Conservation (phyloP, 139 green algal species). For the Medakamo hakoo region DNA sequence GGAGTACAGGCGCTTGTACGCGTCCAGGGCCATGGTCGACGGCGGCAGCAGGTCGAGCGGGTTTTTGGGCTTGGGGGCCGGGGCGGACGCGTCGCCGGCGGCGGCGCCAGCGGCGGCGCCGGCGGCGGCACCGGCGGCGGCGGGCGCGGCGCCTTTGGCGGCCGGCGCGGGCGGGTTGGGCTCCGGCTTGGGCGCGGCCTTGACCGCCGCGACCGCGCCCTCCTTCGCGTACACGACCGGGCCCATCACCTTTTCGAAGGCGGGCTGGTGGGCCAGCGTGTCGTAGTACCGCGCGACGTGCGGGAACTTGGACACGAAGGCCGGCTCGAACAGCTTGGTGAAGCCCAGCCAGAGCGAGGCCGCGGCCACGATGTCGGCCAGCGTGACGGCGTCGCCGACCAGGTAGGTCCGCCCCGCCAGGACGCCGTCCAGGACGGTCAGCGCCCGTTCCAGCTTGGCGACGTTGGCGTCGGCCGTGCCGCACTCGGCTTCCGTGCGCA, state of each 20-base stretch:
- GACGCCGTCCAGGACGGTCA: slow-evolving; percentile 25
- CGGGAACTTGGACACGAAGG: slow-evolving; percentile 26
- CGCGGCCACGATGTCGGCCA: slow-evolving; percentile 39
- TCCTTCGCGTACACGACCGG: slow-evolving; percentile 1
- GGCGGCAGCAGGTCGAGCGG: slow-evolving; percentile 30
- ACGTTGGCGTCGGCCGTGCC: slow-evolving; percentile 13
- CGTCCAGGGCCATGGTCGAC: slow-evolving; percentile 39
- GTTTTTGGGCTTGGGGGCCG: slow-evolving; percentile 28
- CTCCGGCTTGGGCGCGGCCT: too few species aligned
- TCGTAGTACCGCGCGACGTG: slow-evolving; percentile 33
- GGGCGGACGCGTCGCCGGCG: slow-evolving; percentile 10
- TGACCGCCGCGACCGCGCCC: not conserved
- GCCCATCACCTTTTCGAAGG: slow-evolving; percentile 26
- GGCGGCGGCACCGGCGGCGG: too few species aligned
- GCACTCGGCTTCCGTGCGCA: slow-evolving; percentile 21
- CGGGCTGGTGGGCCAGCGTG: slow-evolving; percentile 32
- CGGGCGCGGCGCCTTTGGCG: too few species aligned
- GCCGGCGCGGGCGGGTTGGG: too few species aligned
- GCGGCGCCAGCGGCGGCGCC: not conserved
- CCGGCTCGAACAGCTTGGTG: slow-evolving; percentile 24
- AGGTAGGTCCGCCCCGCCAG: slow-evolving; percentile 34
- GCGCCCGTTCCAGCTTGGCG: slow-evolving; percentile 17
- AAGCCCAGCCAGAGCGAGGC: slow-evolving; percentile 29
- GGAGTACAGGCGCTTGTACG: slow-evolving; percentile 46
- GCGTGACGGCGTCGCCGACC: slow-evolving; percentile 30